phyloP scores from a whole-genome alignment of 2,329 filamentous ascomycete species.

The Moelleriella libera region DNA sequence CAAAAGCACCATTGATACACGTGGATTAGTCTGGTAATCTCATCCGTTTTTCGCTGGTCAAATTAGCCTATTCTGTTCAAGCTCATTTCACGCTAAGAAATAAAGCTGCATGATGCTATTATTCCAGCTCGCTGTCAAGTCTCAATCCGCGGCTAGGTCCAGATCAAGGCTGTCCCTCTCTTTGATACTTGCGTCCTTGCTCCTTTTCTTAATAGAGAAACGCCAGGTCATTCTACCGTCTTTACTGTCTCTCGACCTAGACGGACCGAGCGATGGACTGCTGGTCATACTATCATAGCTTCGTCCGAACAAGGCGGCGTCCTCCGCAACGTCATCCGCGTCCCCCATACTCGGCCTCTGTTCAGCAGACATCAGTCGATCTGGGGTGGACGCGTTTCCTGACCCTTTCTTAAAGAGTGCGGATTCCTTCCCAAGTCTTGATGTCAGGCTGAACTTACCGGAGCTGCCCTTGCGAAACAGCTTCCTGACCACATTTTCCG shows the following conservation, averaged over 20 bases:
- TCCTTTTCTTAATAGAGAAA: slow-evolving; percentile 47
- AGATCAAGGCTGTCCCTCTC: slow-evolving; percentile 40
- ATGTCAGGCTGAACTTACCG: slow-evolving; percentile 49
- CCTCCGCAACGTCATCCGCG: slow-evolving; percentile 36
- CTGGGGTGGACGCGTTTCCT: slow-evolving; percentile 41
- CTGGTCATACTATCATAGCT: slow-evolving; percentile 42
- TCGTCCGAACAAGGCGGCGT: slow-evolving; percentile 25
- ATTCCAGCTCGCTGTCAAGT: slow-evolving; percentile 4
- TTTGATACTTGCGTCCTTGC: slow-evolving; percentile 27
- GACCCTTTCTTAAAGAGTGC: slow-evolving; percentile 44
- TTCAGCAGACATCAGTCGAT: slow-evolving; percentile 40
- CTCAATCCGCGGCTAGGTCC: slow-evolving; percentile 22
- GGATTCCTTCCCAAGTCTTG: slow-evolving; percentile 38
- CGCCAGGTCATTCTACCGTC: slow-evolving; percentile 39
- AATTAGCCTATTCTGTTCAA: too few relatives aligned
- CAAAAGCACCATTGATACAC: too few relatives aligned
- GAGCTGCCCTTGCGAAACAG: slow-evolving; percentile 52
- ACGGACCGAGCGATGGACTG: slow-evolving; percentile 40
- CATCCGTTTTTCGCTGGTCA: too few relatives aligned
- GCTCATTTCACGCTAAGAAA: too few relatives aligned
- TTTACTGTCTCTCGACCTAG: slow-evolving; percentile 29
- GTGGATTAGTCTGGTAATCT: too few relatives aligned
- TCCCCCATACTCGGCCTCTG: slow-evolving; percentile 44
- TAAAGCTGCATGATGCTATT: too few relatives aligned
- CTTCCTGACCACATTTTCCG: slow-evolving; percentile 44